Percentiles rank a stretch among this genome's conserved stretches.
Conservation (phyloP, 805 yeast genomes). For the Suhomyces canberraensis region DNA sequence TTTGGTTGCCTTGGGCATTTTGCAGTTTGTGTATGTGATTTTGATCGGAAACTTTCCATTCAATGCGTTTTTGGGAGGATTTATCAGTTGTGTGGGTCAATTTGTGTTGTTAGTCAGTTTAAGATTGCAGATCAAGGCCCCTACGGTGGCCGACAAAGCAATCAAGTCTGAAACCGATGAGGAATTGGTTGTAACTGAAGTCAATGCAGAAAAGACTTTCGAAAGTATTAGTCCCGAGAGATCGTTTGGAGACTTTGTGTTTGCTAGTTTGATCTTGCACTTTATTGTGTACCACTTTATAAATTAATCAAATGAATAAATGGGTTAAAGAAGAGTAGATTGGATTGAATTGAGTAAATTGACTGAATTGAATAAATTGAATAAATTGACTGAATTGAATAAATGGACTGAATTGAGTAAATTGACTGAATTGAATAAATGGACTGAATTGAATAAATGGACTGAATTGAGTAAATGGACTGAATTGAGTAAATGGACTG, state of each 20-base stretch:
- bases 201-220: slow-evolving; percentile 9
- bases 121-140: slow-evolving; percentile 56
- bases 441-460: slow-evolving; percentile 1
- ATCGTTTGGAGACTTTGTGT: slow-evolving; percentile 83
- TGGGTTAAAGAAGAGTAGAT: no score
- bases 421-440: no score
- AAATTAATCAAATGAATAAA: slow-evolving; percentile 44
- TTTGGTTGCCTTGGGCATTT: slow-evolving; percentile 66
- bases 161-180: slow-evolving; percentile 3
- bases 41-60: slow-evolving; percentile 90
- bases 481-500: no score
- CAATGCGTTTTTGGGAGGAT: slow-evolving; percentile 94
- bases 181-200: slow-evolving; percentile 4
- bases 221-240: slow-evolving; percentile 37
- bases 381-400: no score
- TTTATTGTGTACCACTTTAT: slow-evolving; percentile 89
- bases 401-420: no score
- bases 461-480: no score
- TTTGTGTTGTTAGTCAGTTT: slow-evolving; percentile 84
- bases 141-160: background rate
- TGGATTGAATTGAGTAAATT: no score
- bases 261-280: slow-evolving; percentile 86
- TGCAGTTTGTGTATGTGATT: slow-evolving; percentile 76
- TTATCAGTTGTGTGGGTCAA: slow-evolving; percentile 89
- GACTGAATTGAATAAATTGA: no score